Evolutionary conservation across 805 yeast species (phyloP), one percentile per base, ranked within the genome.

Genomic region (Zygosaccharomyces rouxii): DNA sequence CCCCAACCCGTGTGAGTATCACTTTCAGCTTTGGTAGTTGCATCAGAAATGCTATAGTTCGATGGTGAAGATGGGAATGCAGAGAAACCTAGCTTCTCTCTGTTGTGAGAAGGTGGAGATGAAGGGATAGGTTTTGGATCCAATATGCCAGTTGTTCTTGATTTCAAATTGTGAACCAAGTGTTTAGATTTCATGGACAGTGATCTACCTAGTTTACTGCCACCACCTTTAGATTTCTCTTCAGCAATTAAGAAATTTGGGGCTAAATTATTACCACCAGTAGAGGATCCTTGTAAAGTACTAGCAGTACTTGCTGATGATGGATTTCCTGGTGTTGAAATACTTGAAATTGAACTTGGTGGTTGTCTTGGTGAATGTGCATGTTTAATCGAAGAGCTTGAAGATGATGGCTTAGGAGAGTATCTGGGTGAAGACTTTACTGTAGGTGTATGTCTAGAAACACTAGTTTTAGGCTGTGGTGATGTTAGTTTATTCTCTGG

Each of bases 1-100:
- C 69, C 69, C 69, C 69, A 65, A 13, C 69, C 69, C 3, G 69
- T 61, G 52, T 64, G 66, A 0, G 69, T 64, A 47, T 64, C 68
- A 11, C 42, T 38, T 13, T 47, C 53, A 9, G 50, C 50, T 7
- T 25, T 35, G 13, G 42, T 46, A 11, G 49, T 37, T 14, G 49
- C 30, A 13, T 33, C 40, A 19, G 47, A 35, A 10, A 13, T 33
- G 10, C 37, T 33, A 11, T 33, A 39, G n/a, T 11, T 41, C 2
- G 38, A 37, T n/a, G 19, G 28, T 16, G 47, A 35, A n/a, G 44
- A 30, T 4, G 47, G 44, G 22, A 35, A 37, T 26, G 28, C 22
- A 18, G 16, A 35, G 5, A 45, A 43, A 14, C 43, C 22, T 11
- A 29, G 35, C 7, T 38, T 28, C 3, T 30, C 41, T 14, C 28